Evolutionary conservation across 495 filamentous ascomycete species (phyloP), one percentile per base, ranked within the genome.

Genomic region (Filosporella fistucella): DNA sequence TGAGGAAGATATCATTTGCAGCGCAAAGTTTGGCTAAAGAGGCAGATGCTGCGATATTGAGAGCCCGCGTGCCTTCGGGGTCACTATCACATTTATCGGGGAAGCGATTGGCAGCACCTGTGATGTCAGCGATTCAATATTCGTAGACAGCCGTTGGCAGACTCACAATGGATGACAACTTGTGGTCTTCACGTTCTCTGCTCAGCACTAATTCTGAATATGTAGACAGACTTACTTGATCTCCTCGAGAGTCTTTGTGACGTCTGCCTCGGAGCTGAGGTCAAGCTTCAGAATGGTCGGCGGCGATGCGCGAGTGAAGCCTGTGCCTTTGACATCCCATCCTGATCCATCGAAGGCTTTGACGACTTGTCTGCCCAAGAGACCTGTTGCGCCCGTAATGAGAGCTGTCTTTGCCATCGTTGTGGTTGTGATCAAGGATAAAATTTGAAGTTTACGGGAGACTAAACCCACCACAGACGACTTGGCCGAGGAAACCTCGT

Each of bases 81-180:
- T 95, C 80, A 37, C 78, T 71, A 51, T 89, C 84, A 62, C 86
- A 89, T 57, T 84, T 81, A 55, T 96, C 90, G 2, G 91, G 91
- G 55, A 81, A 93, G 51, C 88, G 83, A 52, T 96, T 90, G n/a
- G 91, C 91, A 24, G 91, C 91, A n/a, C n/a, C n/a, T n/a, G n/a
- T n/a, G n/a, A n/a, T n/a, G n/a, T n/a, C n/a, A n/a, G n/a, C n/a
- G n/a, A n/a, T n/a, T n/a, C n/a, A n/a, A n/a, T n/a, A n/a, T n/a
- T n/a, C n/a, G n/a, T n/a, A n/a, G n/a, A n/a, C n/a, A n/a, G n/a
- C n/a, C n/a, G n/a, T n/a, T n/a, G n/a, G n/a, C n/a, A n/a, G n/a
- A n/a, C n/a, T n/a, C n/a, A 90, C 89, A 94, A 63, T 96, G 90
- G 20, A 96, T 74, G 35, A 96, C 80, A 36, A 85, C 87, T 33